These are phyloP conservation scores for Fusarium falciforme DNA, from an alignment of 2,329 filamentous ascomycete genomes.

Conservation along the genomic window DNA sequence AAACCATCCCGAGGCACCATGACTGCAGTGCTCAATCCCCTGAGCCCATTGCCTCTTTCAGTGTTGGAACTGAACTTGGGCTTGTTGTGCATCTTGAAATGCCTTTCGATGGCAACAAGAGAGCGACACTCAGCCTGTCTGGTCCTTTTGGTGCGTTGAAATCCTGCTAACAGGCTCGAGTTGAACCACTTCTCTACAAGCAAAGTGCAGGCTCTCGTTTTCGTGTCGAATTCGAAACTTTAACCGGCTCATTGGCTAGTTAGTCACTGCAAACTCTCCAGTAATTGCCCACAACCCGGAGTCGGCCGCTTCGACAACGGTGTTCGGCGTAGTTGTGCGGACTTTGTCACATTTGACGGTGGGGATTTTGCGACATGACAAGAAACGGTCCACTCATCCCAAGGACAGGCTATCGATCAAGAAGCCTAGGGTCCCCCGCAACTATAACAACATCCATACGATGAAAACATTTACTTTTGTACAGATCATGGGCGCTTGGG, in stretches of 20 bases:
- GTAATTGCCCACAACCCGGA: background rate
- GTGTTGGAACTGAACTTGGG: background rate
- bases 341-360: background rate
- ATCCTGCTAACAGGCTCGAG: background rate
- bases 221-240: background rate
- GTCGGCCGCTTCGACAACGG: background rate
- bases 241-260: background rate
- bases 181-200: background rate
- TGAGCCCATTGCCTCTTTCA: background rate
- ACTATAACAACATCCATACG: background rate
- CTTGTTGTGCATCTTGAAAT: background rate
- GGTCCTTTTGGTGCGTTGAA: background rate
- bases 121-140: background rate
- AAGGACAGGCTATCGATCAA: background rate
- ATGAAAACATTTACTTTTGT: background rate
- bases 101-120: background rate
- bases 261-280: background rate
- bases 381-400: background rate
- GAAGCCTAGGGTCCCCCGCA: background rate
- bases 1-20: background rate
- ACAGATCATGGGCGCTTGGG: conserved; percentile 7
- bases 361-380: background rate
- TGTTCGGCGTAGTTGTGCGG: background rate
- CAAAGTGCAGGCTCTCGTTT: background rate
- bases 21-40: background rate